Evolutionary conservation across 129 eudicot genomes (phyloP), one percentile per base, ranked within the genome.

Genomic region (Heracleum sosnowskyi): DNA sequence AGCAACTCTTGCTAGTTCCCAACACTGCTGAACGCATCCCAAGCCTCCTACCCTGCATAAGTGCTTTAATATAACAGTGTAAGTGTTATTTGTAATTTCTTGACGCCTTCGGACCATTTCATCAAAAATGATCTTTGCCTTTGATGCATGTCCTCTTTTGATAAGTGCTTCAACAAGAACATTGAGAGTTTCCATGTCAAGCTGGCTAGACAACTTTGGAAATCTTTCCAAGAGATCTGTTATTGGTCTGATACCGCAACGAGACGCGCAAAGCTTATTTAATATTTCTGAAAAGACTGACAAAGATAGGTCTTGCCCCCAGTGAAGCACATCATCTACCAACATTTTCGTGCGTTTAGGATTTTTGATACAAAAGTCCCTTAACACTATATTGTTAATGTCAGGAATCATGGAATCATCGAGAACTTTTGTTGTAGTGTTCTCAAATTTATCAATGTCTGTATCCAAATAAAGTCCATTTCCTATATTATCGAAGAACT

Each of bases 391-490:
- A 68, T 81, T 57, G 84, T 86, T 90, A 72, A 83, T 88, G 77
- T 95, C 96, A 44, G 91, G 98, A 77, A 90, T 51, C 89, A 91
- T 81, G 55, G 94, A 85, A 82, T 79, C 91, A 35, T 84, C 81
- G 35, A 95, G 96, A 85, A 91, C 84, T 29, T 66, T 78, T 46
- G 66, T 37, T 75, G 87, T 70, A 37, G 29, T 77, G 76, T 76
- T 79, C 81, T 95, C 94, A 85, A 84, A 91, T 36, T 83, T 86
- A 33, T 84, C 90, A 62, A 88, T 31, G 70, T 95, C 84, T 28
- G 96, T 89, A 41, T 95, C 94, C 77, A 95, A 80, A 82, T 91
- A 95, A 41, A 95, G 93, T 36, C 98, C 98, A 82, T 95, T 95
- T n/a, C 98, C 98, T 76, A 88, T 83, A 62, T 75, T 82, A 79